Conservation (phyloP, 1,139 yeast species). For the Ashbya aceris region DNA sequence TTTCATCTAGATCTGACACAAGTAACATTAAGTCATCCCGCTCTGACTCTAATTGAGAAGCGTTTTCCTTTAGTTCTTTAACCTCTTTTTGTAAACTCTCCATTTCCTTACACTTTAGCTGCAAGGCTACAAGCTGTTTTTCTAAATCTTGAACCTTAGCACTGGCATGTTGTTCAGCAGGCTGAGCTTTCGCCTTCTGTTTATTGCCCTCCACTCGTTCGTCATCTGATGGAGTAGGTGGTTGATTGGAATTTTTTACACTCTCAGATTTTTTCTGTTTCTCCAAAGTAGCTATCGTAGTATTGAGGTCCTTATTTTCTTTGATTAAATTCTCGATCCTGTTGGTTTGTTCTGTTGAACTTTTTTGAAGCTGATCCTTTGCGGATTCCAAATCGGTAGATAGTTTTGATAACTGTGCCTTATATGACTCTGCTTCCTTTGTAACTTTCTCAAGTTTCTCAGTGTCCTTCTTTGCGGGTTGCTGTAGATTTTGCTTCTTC, state of each 20-base stretch:
- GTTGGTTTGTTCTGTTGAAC: too few relatives aligned
- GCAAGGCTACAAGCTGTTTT: neutral
- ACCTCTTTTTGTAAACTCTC: neutral
- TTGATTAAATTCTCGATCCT: too few relatives aligned
- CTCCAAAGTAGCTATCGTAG: too few relatives aligned
- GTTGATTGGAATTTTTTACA: too few relatives aligned
- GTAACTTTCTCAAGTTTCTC: slow-evolving; percentile 6
- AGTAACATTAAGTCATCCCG: slow-evolving; percentile 69
- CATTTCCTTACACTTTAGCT: neutral
- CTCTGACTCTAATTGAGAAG: slow-evolving; percentile 31
- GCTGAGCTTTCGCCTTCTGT: slow-evolving; percentile 7
- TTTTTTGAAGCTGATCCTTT: too few relatives aligned
- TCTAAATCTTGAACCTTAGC: slow-evolving; percentile 1
- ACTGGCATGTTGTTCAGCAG: neutral
- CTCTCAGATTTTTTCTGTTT: too few relatives aligned
- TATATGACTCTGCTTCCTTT: neutral
- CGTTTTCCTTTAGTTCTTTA: neutral
- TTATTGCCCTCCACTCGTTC: neutral
- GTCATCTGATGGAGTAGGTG: too few relatives aligned
- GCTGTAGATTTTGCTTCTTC: slow-evolving; percentile 1
- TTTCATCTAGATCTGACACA: slow-evolving; percentile 67
- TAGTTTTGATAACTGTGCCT: slow-evolving; percentile 5
- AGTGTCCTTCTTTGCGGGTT: slow-evolving; percentile 4
- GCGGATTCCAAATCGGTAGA: slow-evolving; percentile 2
- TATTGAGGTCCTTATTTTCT: too few relatives aligned